Conservation (phyloP, 306 rosid genomes). For the Astragalus membranaceus region DNA sequence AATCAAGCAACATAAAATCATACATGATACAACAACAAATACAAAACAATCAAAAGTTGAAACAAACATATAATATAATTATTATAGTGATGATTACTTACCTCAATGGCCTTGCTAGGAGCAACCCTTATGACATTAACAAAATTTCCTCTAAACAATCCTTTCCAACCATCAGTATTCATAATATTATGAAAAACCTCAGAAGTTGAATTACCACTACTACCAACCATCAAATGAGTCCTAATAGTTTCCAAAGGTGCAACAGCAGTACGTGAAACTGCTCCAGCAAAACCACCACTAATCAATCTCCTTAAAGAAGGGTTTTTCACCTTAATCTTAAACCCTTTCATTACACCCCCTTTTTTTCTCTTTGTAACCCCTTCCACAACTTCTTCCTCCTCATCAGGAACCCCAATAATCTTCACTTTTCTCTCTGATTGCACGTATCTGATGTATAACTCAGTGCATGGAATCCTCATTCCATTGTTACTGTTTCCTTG, state of each 20-base stretch:
- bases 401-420: constrained; percentile 37
- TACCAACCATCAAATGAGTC: constrained; percentile 97
- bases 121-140: constrained; percentile 95
- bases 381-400: constrained; percentile 15
- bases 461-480: constrained; percentile 52
- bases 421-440: constrained; percentile 48
- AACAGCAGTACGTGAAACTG: constrained; percentile 77
- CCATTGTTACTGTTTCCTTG: constrained; percentile 34
- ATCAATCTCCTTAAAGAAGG: constrained; percentile 75
- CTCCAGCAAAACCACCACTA: constrained; percentile 91
- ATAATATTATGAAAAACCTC: constrained; percentile 74
- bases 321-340: constrained; percentile 58
- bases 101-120: constrained; percentile 99
- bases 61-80: neutral
- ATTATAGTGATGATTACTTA: constrained; percentile 32
- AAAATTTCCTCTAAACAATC: constrained; percentile 85
- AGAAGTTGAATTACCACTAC: constrained; percentile 56
- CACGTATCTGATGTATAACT: constrained; percentile 49
- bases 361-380: constrained; percentile 26
- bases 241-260: constrained; percentile 97
- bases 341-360: constrained; percentile 33
- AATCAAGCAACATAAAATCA: neutral
- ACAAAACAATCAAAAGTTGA: neutral
- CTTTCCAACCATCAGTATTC: constrained; percentile 90
- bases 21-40: neutral